Conservation (phyloP, 2,329 filamentous ascomycete genomes). For the Aschersonia sp. region DNA sequence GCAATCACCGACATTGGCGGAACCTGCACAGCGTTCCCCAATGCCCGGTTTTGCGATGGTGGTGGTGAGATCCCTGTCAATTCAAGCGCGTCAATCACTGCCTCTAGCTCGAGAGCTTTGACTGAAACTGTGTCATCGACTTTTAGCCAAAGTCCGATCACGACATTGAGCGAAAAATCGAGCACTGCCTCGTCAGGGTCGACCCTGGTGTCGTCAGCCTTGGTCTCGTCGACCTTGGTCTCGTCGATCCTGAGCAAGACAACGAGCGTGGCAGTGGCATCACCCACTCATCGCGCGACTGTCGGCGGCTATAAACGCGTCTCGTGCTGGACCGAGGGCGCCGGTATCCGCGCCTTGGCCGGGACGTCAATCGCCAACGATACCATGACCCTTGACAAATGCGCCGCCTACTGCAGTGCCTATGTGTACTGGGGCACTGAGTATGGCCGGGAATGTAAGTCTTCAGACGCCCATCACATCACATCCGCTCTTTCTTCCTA, state of each 20-base stretch:
- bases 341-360: constrained; percentile 25
- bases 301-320: constrained; percentile 29
- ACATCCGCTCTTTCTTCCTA: neutral
- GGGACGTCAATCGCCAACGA: constrained; percentile 27
- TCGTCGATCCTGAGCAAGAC: too few relatives aligned
- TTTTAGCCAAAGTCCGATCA: neutral
- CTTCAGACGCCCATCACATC: neutral
- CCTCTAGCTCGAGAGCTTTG: constrained; percentile 3
- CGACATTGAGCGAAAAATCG: neutral
- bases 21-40: constrained; percentile 26
- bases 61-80: constrained; percentile 6
- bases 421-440: constrained; percentile 36
- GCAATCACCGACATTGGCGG: constrained; percentile 27
- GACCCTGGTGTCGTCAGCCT: neutral
- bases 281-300: constrained; percentile 18
- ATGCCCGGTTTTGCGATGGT: constrained; percentile 14
- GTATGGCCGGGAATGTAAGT: constrained; percentile 34
- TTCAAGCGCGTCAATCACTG: constrained; percentile 5
- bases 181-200: neutral
- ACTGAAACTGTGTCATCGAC: neutral
- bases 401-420: constrained; percentile 28
- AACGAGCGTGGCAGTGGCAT: constrained; percentile 10
- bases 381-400: constrained; percentile 33
- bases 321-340: constrained; percentile 34
- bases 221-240: neutral